A percentile compares a stretch with the other conserved stretches of the same genome.
Evolutionary conservation across 495 filamentous ascomycete species (phyloP).

Genomic region (Trichoderma asperelloides): DNA sequence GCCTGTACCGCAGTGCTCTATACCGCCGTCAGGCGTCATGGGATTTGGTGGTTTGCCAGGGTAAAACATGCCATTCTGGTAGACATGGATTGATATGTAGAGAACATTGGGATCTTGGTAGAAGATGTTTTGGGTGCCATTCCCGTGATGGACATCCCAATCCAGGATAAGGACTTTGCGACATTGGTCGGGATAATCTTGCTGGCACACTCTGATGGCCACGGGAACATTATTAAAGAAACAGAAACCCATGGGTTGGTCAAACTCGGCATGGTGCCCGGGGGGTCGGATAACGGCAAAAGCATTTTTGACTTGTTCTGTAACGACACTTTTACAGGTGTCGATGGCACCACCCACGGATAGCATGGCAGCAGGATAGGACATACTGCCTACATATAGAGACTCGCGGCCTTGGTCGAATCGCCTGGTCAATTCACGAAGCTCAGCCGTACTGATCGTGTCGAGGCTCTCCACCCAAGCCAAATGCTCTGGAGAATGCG

Average conservation of each 20-base stretch:
- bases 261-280: slow-evolving; percentile 85
- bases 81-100: slow-evolving; percentile 95
- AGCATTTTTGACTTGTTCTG: slow-evolving; percentile 76
- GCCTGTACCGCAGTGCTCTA: slow-evolving; percentile 66
- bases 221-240: slow-evolving; percentile 96
- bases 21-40: slow-evolving; percentile 55
- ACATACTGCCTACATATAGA: slow-evolving; percentile 78
- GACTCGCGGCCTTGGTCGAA: slow-evolving; percentile 66
- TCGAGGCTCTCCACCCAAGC: slow-evolving; percentile 62
- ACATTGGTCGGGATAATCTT: slow-evolving; percentile 63
- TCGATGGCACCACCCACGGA: slow-evolving; percentile 95
- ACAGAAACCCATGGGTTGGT: slow-evolving; percentile 86
- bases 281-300: slow-evolving; percentile 92
- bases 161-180: slow-evolving; percentile 89
- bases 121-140: slow-evolving; percentile 94
- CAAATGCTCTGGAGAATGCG: slow-evolving; percentile 68
- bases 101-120: slow-evolving; percentile 91
- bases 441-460: slow-evolving; percentile 42
- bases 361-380: slow-evolving; percentile 68
- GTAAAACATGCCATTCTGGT: slow-evolving; percentile 75
- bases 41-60: slow-evolving; percentile 57
- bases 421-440: slow-evolving; percentile 46
- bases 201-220: slow-evolving; percentile 73
- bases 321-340: slow-evolving; percentile 75
- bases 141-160: slow-evolving; percentile 85